phyloP scores from a whole-genome alignment of 2,329 filamentous ascomycete genomes.

The Pleomassaria siparia region DNA sequence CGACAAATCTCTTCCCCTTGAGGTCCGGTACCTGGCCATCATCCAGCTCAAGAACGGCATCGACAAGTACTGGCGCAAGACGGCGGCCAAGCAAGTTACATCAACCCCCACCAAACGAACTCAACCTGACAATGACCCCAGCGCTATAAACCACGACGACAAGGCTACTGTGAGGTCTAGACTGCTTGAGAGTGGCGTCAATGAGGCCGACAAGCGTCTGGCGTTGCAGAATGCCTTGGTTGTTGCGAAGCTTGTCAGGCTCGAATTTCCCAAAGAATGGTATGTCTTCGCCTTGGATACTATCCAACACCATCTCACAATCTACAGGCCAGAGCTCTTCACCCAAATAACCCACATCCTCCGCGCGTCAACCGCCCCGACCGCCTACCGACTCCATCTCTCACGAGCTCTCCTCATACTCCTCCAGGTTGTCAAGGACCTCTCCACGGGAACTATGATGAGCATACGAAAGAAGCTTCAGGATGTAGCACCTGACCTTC shows the following conservation, averaged over 20 bases:
- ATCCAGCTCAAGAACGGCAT: slow-evolving; percentile 97
- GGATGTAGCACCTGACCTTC: slow-evolving; percentile 76
- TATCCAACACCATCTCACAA: slow-evolving; percentile 12
- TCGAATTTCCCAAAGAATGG: slow-evolving; percentile 90
- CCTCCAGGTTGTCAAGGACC: slow-evolving; percentile 85
- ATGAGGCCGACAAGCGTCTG: slow-evolving; percentile 73
- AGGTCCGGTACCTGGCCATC: slow-evolving; percentile 84
- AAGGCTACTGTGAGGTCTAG: slow-evolving; percentile 75
- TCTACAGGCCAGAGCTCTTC: slow-evolving; percentile 41
- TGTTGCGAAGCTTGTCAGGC: slow-evolving; percentile 81
- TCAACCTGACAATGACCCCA: slow-evolving; percentile 23
- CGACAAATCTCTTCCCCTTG: slow-evolving; percentile 72
- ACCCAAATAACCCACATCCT: slow-evolving; percentile 56
- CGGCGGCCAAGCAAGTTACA: slow-evolving; percentile 62
- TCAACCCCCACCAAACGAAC: not conserved
- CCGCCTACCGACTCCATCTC: slow-evolving; percentile 66
- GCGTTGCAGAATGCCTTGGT: slow-evolving; percentile 87
- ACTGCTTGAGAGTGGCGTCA: slow-evolving; percentile 73
- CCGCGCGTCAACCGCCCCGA: slow-evolving; percentile 54
- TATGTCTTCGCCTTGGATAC: slow-evolving; percentile 19
- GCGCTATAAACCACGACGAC: slow-evolving; percentile 66
- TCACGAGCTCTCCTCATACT: slow-evolving; percentile 74
- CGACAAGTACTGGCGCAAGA: slow-evolving; percentile 89
- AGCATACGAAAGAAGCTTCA: slow-evolving; percentile 76
- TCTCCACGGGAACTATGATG: slow-evolving; percentile 76